Evolutionary conservation across 202 grass and related monocot species (phyloP).

Genomic region (Sporobolus alterniflorus): DNA sequence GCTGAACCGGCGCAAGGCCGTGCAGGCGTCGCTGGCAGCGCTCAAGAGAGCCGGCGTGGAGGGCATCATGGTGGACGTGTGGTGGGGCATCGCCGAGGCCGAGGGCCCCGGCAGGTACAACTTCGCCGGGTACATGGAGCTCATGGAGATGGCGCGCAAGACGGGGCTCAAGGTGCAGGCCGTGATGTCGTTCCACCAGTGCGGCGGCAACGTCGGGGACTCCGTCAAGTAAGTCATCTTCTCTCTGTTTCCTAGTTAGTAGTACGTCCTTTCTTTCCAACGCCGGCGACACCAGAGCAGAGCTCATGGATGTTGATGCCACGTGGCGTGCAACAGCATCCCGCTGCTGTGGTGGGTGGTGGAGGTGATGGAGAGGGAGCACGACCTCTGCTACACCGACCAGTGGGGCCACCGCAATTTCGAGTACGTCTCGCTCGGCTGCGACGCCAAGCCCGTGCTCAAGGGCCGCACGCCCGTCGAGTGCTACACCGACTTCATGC

Average conservation of each 20-base stretch:
- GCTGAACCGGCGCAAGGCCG: conserved; percentile 66
- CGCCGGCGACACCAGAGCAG: too few species aligned
- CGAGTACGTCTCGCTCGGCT: conserved; percentile 90
- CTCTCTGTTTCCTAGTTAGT: not conserved
- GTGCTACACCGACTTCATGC: conserved; percentile 97
- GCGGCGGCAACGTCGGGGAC: conserved; percentile 86
- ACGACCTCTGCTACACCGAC: conserved; percentile 80
- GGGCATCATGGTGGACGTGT: conserved; percentile 90
- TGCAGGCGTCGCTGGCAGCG: conserved; percentile 67
- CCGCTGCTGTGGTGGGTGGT: conserved; percentile 65
- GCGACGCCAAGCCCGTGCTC: conserved; percentile 80
- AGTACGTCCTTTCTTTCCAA: not conserved
- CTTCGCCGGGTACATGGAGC: conserved; percentile 75
- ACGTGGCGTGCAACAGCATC: conserved; percentile 34
- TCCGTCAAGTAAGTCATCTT: conserved; percentile 64
- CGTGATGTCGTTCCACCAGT: conserved; percentile 99
- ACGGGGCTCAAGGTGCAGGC: conserved; percentile 86
- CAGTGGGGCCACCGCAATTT: conserved; percentile 75
- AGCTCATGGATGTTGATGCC: too few species aligned
- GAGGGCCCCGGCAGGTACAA: conserved; percentile 61
- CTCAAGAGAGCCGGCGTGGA: conserved; percentile 79
- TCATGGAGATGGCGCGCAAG: conserved; percentile 74
- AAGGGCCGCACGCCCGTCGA: conserved; percentile 76
- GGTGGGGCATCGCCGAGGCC: conserved; percentile 86
- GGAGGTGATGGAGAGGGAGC: conserved; percentile 76